phyloP scores from a whole-genome alignment of 106 monocot genomes.

The Chionographis japonica region DNA sequence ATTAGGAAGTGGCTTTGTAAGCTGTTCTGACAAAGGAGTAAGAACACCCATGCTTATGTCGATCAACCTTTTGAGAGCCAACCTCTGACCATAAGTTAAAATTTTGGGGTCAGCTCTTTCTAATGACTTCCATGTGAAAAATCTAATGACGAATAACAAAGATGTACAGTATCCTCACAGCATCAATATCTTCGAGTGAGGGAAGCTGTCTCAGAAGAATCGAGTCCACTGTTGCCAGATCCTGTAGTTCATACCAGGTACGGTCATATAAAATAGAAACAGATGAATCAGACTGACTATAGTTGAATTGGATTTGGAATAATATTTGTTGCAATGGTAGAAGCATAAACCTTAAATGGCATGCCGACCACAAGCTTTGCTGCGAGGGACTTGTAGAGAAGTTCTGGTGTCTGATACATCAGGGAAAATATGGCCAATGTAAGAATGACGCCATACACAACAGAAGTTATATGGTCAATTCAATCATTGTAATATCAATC shows the following conservation, averaged over 20 bases:
- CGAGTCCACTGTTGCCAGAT: slow-evolving; percentile 96
- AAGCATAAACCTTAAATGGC: slow-evolving; percentile 87
- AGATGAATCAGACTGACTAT: background rate
- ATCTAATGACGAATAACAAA: background rate
- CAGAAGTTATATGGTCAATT: background rate
- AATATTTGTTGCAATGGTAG: background rate
- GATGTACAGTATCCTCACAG: slow-evolving; percentile 44
- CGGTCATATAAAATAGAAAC: slow-evolving; percentile 3
- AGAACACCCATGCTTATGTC: slow-evolving; percentile 97
- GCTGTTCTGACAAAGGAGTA: slow-evolving; percentile 86
- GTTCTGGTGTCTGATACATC: slow-evolving; percentile 72
- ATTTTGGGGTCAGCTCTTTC: background rate
- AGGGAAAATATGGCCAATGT: slow-evolving; percentile 9
- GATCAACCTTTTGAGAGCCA: slow-evolving; percentile 91
- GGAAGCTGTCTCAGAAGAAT: slow-evolving; percentile 92
- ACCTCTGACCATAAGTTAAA: slow-evolving; percentile 51
- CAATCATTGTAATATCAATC: too few species aligned
- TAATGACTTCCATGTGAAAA: background rate
- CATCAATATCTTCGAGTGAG: slow-evolving; percentile 69
- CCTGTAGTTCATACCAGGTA: slow-evolving; percentile 44
- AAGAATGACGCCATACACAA: background rate
- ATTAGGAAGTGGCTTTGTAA: slow-evolving; percentile 94
- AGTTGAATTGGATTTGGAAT: background rate
- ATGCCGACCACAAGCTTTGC: slow-evolving; percentile 96
- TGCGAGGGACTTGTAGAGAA: slow-evolving; percentile 85